A percentile compares a stretch with the other conserved stretches of the same genome.
These are phyloP conservation scores for Tilletiopsis washingtonensis DNA, from an alignment of 1,284 basidiomycete genomes.

Conservation along the genomic window DNA sequence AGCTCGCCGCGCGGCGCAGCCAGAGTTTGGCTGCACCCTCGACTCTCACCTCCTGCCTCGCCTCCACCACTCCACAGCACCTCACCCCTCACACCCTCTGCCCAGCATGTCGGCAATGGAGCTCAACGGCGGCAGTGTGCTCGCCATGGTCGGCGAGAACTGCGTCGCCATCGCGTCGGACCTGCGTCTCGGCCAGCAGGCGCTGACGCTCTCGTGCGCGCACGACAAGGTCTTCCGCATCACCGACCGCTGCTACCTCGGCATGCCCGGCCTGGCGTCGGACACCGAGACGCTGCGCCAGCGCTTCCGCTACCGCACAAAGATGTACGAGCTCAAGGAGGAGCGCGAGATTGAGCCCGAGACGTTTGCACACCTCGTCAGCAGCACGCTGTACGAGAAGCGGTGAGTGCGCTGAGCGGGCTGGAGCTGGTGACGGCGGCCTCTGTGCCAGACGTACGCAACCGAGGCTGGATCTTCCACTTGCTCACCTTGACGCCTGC, in stretches of 20 bases:
- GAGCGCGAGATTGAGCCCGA: conserved; percentile 93
- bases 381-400: conserved; percentile 92
- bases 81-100: neutral
- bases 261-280: conserved; percentile 84
- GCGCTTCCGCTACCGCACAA: conserved; percentile 67
- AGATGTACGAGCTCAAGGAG: conserved; percentile 99
- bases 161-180: conserved; percentile 98
- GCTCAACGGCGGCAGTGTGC: conserved; percentile 89
- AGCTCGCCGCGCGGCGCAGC: no score
- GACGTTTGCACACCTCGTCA: conserved; percentile 91
- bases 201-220: conserved; percentile 78
- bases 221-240: conserved; percentile 96
- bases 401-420: conserved; percentile 51
- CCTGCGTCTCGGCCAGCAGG: conserved; percentile 81
- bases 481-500: neutral
- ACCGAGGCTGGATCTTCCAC: neutral
- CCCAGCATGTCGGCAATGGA: conserved; percentile 52
- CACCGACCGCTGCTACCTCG: conserved; percentile 84
- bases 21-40: no score
- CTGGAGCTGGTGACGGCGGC: neutral
- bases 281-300: conserved; percentile 80
- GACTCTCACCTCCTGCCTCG: no score
- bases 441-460: neutral
- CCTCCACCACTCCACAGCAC: no score
- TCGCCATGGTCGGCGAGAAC: conserved; percentile 98